phyloP scores from a whole-genome alignment of 257 asterid species.

The Solanum pinnatisectum region DNA sequence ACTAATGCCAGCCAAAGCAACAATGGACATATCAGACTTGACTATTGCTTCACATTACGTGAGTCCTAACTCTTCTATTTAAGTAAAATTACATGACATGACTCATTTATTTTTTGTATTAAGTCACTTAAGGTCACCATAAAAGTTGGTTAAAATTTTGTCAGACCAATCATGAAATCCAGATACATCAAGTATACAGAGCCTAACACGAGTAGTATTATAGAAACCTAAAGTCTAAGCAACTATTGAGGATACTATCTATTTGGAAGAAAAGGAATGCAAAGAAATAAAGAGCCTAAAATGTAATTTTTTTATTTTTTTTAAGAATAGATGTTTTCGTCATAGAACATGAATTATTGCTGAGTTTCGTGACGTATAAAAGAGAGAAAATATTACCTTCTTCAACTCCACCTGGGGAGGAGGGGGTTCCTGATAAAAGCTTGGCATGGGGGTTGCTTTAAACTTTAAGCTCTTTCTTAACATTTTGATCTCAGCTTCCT shows the following conservation, averaged over 20 bases:
- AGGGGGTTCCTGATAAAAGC: slow-evolving; percentile 75
- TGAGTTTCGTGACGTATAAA: neutral
- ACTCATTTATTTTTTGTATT: neutral
- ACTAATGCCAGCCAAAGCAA: neutral
- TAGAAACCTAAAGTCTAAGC: neutral
- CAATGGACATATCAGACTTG: neutral
- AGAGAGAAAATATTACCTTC: slow-evolving; percentile 37
- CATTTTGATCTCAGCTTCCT: slow-evolving; percentile 66
- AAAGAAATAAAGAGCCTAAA: neutral
- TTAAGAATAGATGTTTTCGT: neutral
- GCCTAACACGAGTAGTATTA: neutral
- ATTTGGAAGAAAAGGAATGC: neutral
- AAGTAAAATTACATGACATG: neutral
- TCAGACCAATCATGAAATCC: neutral
- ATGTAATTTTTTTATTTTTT: neutral
- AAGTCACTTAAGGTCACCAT: neutral
- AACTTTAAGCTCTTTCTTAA: slow-evolving; percentile 58
- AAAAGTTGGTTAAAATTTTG: neutral
- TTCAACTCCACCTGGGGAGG: slow-evolving; percentile 69
- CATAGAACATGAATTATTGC: neutral
- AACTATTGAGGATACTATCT: neutral
- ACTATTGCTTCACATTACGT: neutral
- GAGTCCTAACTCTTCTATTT: neutral
- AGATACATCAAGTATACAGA: neutral
- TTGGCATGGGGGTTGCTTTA: slow-evolving; percentile 88